Evolutionary conservation across 495 filamentous ascomycete genomes (phyloP).

Genomic region (Xylaria grammica): DNA sequence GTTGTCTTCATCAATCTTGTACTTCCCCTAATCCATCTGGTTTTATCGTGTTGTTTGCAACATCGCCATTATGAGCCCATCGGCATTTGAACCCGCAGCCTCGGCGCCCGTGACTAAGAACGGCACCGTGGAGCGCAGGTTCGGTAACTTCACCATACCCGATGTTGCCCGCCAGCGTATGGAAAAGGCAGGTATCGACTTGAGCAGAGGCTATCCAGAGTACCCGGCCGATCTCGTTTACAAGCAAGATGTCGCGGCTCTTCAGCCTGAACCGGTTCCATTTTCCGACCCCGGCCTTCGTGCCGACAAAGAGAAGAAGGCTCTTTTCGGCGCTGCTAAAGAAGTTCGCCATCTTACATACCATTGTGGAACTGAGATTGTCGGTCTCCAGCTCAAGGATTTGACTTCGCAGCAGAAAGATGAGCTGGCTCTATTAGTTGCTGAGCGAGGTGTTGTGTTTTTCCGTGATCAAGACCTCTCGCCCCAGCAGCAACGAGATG

Average conservation of each 20-base stretch:
- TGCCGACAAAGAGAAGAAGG: constrained; percentile 57
- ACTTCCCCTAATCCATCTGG: not conserved
- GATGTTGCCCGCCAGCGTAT: constrained; percentile 49
- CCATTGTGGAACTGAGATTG: constrained; percentile 71
- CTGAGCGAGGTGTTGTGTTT: constrained; percentile 71
- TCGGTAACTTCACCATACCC: constrained; percentile 58
- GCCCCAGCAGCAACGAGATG: constrained; percentile 62
- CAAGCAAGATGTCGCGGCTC: constrained; percentile 50
- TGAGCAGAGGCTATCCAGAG: constrained; percentile 61
- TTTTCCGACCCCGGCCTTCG: constrained; percentile 58
- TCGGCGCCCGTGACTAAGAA: constrained; percentile 52
- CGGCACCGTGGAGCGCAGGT: constrained; percentile 54
- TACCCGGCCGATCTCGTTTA: constrained; percentile 60
- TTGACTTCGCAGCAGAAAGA: constrained; percentile 70
- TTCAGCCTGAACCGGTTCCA: not conserved
- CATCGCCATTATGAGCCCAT: constrained; percentile 4
- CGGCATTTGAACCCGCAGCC: constrained; percentile 40
- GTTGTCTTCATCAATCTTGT: not conserved
- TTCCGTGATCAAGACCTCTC: constrained; percentile 67
- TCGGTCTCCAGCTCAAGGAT: constrained; percentile 66
- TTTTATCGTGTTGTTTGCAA: not conserved
- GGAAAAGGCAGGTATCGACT: constrained; percentile 59
- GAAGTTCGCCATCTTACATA: constrained; percentile 62
- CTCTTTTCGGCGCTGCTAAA: constrained; percentile 56
- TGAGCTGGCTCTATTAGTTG: constrained; percentile 70